These are phyloP conservation scores for Guadua angustifolia DNA, from an alignment of 176 grass and related monocot genomes.

Conservation along the genomic window DNA sequence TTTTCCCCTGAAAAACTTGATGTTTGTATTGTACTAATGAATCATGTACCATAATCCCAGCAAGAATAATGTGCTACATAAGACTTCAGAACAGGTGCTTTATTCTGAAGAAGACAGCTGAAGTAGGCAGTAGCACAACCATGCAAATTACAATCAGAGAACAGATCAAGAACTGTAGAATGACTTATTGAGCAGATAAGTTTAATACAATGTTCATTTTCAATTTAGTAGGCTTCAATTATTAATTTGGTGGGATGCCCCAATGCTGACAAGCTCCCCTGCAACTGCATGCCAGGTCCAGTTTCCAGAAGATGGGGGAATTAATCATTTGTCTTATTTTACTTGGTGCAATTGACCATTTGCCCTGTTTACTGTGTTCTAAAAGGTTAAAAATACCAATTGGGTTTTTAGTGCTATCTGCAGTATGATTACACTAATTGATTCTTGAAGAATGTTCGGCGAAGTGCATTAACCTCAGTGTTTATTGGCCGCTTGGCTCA, in stretches of 20 bases:
- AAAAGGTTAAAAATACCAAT: conserved; percentile 31
- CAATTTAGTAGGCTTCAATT: background rate
- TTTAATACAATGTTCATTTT: background rate
- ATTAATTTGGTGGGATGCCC: background rate
- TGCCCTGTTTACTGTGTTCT: conserved; percentile 31
- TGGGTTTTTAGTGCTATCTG: background rate
- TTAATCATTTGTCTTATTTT: no score
- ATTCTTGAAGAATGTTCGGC: conserved; percentile 47
- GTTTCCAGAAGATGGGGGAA: conserved; percentile 48
- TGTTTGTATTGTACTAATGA: background rate
- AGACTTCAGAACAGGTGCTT: background rate
- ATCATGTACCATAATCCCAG: background rate
- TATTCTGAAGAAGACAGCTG: background rate
- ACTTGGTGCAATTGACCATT: no score
- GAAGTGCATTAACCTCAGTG: conserved; percentile 13
- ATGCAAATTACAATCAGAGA: background rate
- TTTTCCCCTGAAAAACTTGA: background rate
- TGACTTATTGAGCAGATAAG: background rate
- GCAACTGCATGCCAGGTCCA: conserved; percentile 13
- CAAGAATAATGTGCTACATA: background rate
- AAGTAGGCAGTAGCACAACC: background rate
- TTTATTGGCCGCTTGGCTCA: background rate
- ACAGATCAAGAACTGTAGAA: background rate
- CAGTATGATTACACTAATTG: background rate
- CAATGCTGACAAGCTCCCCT: background rate